Percentiles rank a stretch among this genome's conserved stretches.
These are phyloP conservation scores for Onygenales sp. DNA, from an alignment of 2,329 filamentous ascomycete genomes.

Conservation along the genomic window DNA sequence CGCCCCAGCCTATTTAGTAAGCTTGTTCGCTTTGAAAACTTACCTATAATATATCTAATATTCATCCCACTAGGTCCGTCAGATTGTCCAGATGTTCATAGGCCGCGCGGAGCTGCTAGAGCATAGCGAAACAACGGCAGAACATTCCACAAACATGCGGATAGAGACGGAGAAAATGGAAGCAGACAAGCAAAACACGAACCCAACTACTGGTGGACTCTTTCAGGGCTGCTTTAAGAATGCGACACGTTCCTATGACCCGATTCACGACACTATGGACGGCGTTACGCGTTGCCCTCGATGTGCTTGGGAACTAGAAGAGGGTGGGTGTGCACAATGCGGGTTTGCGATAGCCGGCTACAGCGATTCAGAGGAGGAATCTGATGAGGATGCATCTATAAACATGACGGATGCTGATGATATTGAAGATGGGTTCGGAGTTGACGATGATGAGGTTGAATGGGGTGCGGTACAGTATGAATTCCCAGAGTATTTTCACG, in stretches of 20 bases:
- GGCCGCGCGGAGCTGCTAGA: slow-evolving; percentile 52
- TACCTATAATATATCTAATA: slow-evolving; percentile 2
- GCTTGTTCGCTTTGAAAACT: slow-evolving; percentile 9
- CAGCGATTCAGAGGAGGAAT: slow-evolving; percentile 36
- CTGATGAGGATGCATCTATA: slow-evolving; percentile 1
- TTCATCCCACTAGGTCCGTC: slow-evolving; percentile 43
- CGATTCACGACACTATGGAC: slow-evolving; percentile 49
- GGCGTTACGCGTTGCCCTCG: slow-evolving; percentile 53
- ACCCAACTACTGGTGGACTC: slow-evolving; percentile 45
- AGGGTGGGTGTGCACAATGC: slow-evolving; percentile 48
- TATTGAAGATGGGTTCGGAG: slow-evolving; percentile 22
- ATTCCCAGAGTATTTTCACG: background rate
- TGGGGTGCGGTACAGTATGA: background rate
- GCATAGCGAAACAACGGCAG: slow-evolving; percentile 52
- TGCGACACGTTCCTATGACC: slow-evolving; percentile 20
- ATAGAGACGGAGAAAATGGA: slow-evolving; percentile 54
- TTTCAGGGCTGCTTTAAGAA: slow-evolving; percentile 53
- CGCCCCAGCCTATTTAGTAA: slow-evolving; percentile 55
- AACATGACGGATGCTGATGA: slow-evolving; percentile 32
- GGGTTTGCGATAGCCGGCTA: slow-evolving; percentile 43
- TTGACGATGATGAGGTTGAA: slow-evolving; percentile 15
- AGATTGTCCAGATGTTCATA: slow-evolving; percentile 55
- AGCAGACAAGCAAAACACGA: slow-evolving; percentile 46
- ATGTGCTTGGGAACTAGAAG: slow-evolving; percentile 56
- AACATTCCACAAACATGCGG: slow-evolving; percentile 48